Evolutionary conservation across 1,284 basidiomycete species (phyloP).

Genomic region (Leccinum laetum): DNA sequence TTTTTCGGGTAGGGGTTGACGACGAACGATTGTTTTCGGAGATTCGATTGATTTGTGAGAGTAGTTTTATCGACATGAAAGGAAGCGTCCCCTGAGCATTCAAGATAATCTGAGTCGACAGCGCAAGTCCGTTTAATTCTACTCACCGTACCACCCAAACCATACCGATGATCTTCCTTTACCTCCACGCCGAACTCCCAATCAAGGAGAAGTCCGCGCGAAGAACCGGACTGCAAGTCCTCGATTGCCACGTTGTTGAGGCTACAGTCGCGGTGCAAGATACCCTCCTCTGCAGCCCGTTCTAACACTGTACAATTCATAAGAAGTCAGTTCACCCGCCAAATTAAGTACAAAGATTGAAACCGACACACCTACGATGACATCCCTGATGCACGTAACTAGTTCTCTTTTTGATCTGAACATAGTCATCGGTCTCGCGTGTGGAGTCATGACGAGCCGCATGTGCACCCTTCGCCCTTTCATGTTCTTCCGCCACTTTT

Average conservation of each 20-base stretch:
- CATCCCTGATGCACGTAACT: background rate
- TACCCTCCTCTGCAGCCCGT: background rate
- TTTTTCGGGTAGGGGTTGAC: background rate
- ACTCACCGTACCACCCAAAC: background rate
- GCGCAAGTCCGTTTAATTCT: background rate
- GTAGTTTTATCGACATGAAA: background rate
- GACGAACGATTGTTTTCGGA: background rate
- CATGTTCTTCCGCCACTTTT: background rate
- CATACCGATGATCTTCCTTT: background rate
- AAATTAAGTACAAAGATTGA: background rate
- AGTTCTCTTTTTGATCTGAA: constrained; percentile 1
- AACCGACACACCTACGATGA: background rate
- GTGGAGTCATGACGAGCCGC: background rate
- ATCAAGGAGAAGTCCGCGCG: background rate
- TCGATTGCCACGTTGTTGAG: background rate
- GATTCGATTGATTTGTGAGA: background rate
- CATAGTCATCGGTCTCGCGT: background rate
- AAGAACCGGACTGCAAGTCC: background rate
- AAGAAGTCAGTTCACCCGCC: background rate
- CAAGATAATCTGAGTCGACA: background rate
- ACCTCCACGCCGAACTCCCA: constrained; percentile 4
- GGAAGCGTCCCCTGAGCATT: background rate
- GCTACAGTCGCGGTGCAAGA: background rate
- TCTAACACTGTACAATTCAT: background rate
- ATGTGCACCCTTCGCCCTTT: background rate